Evolutionary conservation across 352 stramenopile genomes (phyloP), one percentile per base, ranked within the genome.

Genomic region (Pythium insidiosum): DNA sequence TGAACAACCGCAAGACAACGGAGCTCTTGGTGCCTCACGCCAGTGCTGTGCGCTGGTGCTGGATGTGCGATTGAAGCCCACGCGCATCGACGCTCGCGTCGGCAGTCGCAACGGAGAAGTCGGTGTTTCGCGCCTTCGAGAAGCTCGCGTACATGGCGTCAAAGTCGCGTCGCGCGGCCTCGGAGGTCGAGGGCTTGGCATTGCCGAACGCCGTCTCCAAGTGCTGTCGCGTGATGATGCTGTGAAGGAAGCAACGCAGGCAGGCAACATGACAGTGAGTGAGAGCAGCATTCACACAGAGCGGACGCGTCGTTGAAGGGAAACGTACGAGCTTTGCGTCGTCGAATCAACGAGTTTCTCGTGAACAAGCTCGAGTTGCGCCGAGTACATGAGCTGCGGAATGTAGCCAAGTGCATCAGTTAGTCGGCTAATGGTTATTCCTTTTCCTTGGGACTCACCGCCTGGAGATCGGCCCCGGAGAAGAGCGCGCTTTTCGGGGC

Each of bases 401-500:
- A n/a, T n/a, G n/a, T n/a, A n/a, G n/a, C n/a, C n/a, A n/a, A n/a
- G n/a, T n/a, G n/a, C n/a, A n/a, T n/a, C n/a, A n/a, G n/a, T n/a
- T n/a, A n/a, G n/a, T n/a, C n/a, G n/a, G n/a, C n/a, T n/a, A n/a
- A n/a, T n/a, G n/a, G n/a, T n/a, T n/a, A n/a, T n/a, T n/a, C n/a
- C n/a, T n/a, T n/a, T n/a, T n/a, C n/a, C n/a, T n/a, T 12, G 24
- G 23, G 29, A 58, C 68, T 7, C 48, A 96, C 87, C 30, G 88
- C 91, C 58, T 97, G 91, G 20, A 98, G 70, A 63, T 98, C 94
- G 12, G 94, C 91, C 7, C 91, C 83, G 4, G 86, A 96, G 43
- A 97, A 96, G 19, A 89, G 61, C 20, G 50, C 54, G n/a, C 71
- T 88, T 45, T 93, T 81, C 23, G 73, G 67, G 30, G 83, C 49